A percentile compares a stretch with the other conserved stretches of the same genome.
These are phyloP conservation scores for Pseudoscleropodium purum DNA, from an alignment of 225 moss, liverwort and hornwort species.

Conservation along the genomic window DNA sequence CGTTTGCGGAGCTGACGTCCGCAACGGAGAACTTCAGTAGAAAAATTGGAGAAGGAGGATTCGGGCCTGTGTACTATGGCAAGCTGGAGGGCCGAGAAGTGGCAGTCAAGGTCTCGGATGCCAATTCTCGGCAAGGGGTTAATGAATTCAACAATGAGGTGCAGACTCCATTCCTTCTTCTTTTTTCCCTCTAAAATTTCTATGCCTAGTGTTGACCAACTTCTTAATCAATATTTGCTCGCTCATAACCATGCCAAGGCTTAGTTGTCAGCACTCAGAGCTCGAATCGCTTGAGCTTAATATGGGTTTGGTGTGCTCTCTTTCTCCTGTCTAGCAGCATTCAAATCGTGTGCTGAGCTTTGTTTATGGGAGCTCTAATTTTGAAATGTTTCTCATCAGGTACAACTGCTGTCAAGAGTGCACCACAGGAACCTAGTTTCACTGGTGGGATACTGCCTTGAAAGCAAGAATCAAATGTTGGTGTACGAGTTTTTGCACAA, in stretches of 20 bases:
- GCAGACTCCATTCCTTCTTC: background rate
- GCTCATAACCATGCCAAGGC: background rate
- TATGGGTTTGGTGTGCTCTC: too few relatives aligned
- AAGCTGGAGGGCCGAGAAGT: background rate
- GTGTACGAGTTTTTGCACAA: slow-evolving; percentile 47
- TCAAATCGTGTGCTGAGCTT: background rate
- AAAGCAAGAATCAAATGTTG: slow-evolving; percentile 26
- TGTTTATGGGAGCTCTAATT: background rate
- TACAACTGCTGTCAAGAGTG: slow-evolving; percentile 46
- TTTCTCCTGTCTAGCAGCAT: background rate
- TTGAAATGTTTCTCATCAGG: background rate
- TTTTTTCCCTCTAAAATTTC: background rate
- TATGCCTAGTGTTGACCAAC: background rate
- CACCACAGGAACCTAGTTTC: slow-evolving; percentile 68
- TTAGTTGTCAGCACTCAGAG: background rate
- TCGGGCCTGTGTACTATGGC: background rate
- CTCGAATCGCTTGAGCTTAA: background rate
- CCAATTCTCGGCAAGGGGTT: background rate
- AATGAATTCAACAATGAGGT: background rate
- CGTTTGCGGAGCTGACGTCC: background rate
- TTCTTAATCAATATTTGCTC: background rate
- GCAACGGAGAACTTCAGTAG: background rate
- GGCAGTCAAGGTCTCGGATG: background rate
- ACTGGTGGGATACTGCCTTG: slow-evolving; percentile 42
- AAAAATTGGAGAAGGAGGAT: background rate